A percentile compares a stretch with the other conserved stretches of the same genome.
phyloP scores from a whole-genome alignment of 139 green algal species.

The Chlamydomonas schloesseri region DNA sequence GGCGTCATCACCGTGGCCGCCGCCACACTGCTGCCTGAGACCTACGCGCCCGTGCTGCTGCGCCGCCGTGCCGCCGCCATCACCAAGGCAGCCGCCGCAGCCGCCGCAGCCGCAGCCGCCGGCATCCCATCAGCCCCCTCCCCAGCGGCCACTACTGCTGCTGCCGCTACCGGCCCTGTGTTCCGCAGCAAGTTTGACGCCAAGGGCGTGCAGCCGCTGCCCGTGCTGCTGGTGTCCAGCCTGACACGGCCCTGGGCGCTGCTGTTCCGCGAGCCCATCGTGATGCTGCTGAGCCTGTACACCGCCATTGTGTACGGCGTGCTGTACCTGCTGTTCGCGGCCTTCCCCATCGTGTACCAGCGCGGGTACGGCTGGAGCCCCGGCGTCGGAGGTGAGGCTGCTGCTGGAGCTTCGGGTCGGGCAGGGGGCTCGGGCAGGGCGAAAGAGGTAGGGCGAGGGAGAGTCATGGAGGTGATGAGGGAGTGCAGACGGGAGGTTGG shows the following conservation, averaged over 20 bases:
- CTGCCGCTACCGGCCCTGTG: neutral
- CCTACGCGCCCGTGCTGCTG: conserved; percentile 36
- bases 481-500: no score
- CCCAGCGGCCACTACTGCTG: no score
- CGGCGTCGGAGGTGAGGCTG: neutral
- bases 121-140: no score
- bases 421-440: no score
- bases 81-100: neutral
- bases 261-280: conserved; percentile 38
- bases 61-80: neutral
- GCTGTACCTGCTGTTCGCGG: conserved; percentile 31
- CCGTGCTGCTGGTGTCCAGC: neutral
- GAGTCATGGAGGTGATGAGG: no score
- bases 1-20: neutral
- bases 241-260: conserved; percentile 21
- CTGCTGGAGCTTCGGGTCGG: no score
- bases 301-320: conserved; percentile 35
- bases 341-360: conserved; percentile 37
- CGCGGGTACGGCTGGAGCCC: neutral
- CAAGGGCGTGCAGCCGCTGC: neutral
- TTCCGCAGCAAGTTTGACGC: conserved; percentile 23
- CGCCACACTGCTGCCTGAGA: neutral
- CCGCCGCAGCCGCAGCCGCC: no score
- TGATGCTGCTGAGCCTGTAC: conserved; percentile 26
- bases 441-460: no score